Base-by-base conservation (phyloP, 768 basidiomycete genomes). In the Hypholoma fasciculare region DNA sequence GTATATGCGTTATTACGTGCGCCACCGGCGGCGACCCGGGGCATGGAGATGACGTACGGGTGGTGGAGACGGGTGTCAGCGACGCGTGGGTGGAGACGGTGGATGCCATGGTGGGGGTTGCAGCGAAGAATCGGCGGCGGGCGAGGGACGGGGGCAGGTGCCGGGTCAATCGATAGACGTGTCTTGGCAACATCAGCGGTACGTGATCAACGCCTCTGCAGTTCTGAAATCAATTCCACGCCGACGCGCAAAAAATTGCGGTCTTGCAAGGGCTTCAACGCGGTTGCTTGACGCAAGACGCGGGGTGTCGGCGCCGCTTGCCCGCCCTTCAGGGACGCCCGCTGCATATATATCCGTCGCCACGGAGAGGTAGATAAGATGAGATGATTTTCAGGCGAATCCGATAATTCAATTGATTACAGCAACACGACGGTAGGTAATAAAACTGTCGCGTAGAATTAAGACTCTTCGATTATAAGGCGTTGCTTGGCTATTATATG, bases 11-110 rank as follows among this genome's bases (percentile, higher is more conserved):
- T 7, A 34, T 34, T 34, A 34, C 9, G 30, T 9, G 30, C 30
- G 30, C 30, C 30, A 9, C 30, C 30, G 30, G 30, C 7, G 30
- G 30, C 9, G 30, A 9, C 9, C 7, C 30, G 30, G 30, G 43
- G 13, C 3, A 11, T 8, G 38, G 20, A 23, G 40, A 26, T 14
- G 7, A 71, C 78, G 54, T 58, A 82, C 81, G 67, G 23, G 72
- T 26, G 30, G 77, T 80, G 39, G 75, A 78, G 42, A 82, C 75
- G 52, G 74, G 64, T 56, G 63, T 63, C 57, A 82, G 67, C 19
- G 76, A 74, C 52, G 67, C 60, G 64, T 78, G 74, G 20, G 78
- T 81, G 49, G 73, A 68, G 17, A 67, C 61, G 20, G 68, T 56
- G 9, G 69, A 64, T 5, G 75, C 61, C 78, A 78, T 79, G 20